Evolutionary conservation across 805 yeast genomes (phyloP), one percentile per base, ranked within the genome.

Genomic region (Priceomyces haplophilus): DNA sequence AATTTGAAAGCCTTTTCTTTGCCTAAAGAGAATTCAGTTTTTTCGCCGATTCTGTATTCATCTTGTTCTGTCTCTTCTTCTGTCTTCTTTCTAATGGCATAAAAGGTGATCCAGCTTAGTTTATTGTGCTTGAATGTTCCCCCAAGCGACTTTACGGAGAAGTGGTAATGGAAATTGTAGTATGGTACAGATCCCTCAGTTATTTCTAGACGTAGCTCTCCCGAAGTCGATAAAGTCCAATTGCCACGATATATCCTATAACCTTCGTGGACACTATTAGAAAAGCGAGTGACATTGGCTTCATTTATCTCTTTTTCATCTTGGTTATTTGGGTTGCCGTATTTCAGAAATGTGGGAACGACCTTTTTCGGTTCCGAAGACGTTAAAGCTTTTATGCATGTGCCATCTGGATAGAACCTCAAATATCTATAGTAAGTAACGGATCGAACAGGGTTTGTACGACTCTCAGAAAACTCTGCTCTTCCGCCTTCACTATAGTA

Each of bases 381-480:
- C 0, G 95, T 78, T 20, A 88, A 72, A 21, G 86, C 72, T 55
- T 85, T 79, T 34, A 86, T 64, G 46, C 88, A 84, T 1, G 76
- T 67, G 0, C 98, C 97, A 55, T 85, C 85, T 0, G 83, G 82
- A 58, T 75, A 85, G 55, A 91, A 89, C 48, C 97, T 71, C 27
- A 83, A 63, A 60, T 89, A 93, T 48, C 99, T 69, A 58, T 88
- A 91, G 57, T 91, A 91, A 0, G 97, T 87, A 32, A 91, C 85
- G 58, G 88, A 80, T 51, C 87, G 80, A 16, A 86, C 78, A 1
- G 97, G 97, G 46, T 80, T 79, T 34, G 74, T 62, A 84, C 93
- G 80, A 4, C 85, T 74, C 23, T 72, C 69, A 1, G 86, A 78
- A 35, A 82, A 77, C 49, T 79, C 86, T 7, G 80, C 75, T 40